phyloP scores from a whole-genome alignment of 2,329 filamentous ascomycete species.

The Atkinsonella hypoxylon region DNA sequence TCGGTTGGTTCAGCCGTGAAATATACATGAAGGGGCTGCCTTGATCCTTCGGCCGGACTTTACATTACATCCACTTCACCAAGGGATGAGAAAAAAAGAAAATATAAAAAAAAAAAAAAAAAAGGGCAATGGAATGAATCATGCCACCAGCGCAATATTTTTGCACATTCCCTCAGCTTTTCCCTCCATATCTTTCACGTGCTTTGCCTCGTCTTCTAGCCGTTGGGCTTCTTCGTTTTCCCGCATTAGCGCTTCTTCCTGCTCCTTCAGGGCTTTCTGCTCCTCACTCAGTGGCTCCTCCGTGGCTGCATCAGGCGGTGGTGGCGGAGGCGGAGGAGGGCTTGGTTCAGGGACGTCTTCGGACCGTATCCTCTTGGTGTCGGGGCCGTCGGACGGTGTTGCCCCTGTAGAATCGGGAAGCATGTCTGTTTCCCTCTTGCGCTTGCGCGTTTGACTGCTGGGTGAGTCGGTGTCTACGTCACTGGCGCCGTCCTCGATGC shows the following conservation, averaged over 20 bases:
- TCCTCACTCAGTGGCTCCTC: slow-evolving; percentile 24
- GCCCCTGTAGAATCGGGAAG: slow-evolving; percentile 26
- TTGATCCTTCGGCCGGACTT: not conserved
- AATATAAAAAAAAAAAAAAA: not conserved
- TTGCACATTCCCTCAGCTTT: slow-evolving; percentile 13
- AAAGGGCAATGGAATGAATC: not conserved
- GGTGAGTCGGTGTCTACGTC: slow-evolving; percentile 29
- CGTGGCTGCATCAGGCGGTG: slow-evolving; percentile 27
- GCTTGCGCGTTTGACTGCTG: slow-evolving; percentile 44
- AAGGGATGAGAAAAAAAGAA: not conserved
- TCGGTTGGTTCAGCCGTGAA: not conserved
- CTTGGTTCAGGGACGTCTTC: slow-evolving; percentile 26
- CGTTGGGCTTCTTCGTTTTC: slow-evolving; percentile 45
- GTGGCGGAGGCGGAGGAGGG: slow-evolving; percentile 37
- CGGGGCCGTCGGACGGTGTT: slow-evolving; percentile 44
- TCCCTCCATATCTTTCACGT: slow-evolving; percentile 16
- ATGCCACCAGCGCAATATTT: slow-evolving; percentile 11
- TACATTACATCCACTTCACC: not conserved
- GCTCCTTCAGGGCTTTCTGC: slow-evolving; percentile 31
- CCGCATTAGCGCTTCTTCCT: slow-evolving; percentile 36
- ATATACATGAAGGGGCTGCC: not conserved
- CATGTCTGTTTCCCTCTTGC: slow-evolving; percentile 42
- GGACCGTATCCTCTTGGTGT: slow-evolving; percentile 40
- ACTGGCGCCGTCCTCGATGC: slow-evolving; percentile 20
- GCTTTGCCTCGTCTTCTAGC: slow-evolving; percentile 34